Evolutionary conservation across 352 stramenopile genomes (phyloP).

Genomic region (Phytophthora megakarya): DNA sequence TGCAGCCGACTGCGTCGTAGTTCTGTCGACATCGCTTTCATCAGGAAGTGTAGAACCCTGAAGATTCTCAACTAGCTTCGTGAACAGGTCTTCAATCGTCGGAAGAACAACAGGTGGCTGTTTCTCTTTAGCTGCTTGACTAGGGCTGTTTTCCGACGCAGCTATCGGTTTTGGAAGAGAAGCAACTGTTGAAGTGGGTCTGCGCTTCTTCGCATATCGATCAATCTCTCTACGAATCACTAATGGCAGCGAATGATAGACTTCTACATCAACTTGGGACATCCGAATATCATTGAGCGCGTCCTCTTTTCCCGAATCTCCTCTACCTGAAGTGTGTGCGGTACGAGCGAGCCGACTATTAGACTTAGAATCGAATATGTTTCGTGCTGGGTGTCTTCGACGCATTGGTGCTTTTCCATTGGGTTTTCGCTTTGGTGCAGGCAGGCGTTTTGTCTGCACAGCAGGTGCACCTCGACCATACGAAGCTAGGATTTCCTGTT

Average conservation of each 20-base stretch:
- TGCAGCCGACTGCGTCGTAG: constrained; percentile 21
- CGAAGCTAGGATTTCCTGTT: constrained; percentile 60
- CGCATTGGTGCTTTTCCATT: constrained; percentile 42
- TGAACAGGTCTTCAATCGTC: constrained; percentile 62
- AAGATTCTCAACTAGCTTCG: constrained; percentile 36
- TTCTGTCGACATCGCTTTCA: not conserved
- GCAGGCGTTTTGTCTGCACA: constrained; percentile 3
- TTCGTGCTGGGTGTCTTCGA: constrained; percentile 26
- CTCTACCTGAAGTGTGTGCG: not conserved
- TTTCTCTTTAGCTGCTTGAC: constrained; percentile 21
- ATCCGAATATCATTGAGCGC: constrained; percentile 71
- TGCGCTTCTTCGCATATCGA: constrained; percentile 57
- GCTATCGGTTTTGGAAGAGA: constrained; percentile 7
- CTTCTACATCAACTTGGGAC: constrained; percentile 80
- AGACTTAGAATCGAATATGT: constrained; percentile 42
- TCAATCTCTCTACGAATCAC: constrained; percentile 74
- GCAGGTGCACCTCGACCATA: constrained; percentile 21
- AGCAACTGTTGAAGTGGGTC: constrained; percentile 24
- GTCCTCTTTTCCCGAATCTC: constrained; percentile 21
- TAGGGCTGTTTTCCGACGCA: not conserved
- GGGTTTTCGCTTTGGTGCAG: constrained; percentile 20
- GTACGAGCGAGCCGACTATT: constrained; percentile 18
- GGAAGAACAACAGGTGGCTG: constrained; percentile 22
- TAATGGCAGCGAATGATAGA: constrained; percentile 76
- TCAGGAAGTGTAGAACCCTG: not conserved